Evolutionary conservation across 2,329 filamentous ascomycete species (phyloP).

Genomic region (Corinectria fuckeliana): DNA sequence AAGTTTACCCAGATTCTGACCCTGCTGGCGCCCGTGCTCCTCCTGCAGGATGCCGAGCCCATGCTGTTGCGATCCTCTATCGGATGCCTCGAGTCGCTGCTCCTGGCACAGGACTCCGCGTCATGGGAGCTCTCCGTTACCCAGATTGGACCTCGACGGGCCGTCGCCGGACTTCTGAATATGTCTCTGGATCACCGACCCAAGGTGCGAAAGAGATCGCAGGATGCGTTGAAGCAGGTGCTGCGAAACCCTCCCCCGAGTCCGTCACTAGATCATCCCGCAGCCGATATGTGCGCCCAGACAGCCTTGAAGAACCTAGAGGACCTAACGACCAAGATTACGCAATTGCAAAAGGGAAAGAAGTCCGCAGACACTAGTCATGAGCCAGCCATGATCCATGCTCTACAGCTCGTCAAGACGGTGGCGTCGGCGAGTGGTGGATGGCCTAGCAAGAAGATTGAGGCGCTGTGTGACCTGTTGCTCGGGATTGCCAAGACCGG

Average conservation of each 20-base stretch:
- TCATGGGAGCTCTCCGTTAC: slow-evolving; percentile 88
- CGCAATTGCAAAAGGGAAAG: slow-evolving; percentile 65
- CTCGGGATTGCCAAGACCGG: slow-evolving; percentile 87
- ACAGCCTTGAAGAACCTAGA: slow-evolving; percentile 82
- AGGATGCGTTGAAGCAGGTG: slow-evolving; percentile 85
- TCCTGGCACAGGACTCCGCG: slow-evolving; percentile 84
- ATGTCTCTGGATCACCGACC: slow-evolving; percentile 86
- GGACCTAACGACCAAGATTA: slow-evolving; percentile 71
- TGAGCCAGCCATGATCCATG: slow-evolving; percentile 88
- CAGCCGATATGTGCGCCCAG: slow-evolving; percentile 94
- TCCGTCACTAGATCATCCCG: slow-evolving; percentile 91
- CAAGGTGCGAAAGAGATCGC: slow-evolving; percentile 92
- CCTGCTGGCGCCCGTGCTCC: slow-evolving; percentile 82
- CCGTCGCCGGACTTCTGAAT: slow-evolving; percentile 83
- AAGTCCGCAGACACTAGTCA: slow-evolving; percentile 69
- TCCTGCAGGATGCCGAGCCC: slow-evolving; percentile 82
- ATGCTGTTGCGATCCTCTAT: slow-evolving; percentile 87
- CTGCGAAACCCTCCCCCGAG: slow-evolving; percentile 87
- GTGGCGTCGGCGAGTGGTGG: slow-evolving; percentile 86
- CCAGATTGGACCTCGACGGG: slow-evolving; percentile 84
- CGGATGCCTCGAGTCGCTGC: slow-evolving; percentile 89
- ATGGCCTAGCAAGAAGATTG: slow-evolving; percentile 97
- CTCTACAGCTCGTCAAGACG: slow-evolving; percentile 89
- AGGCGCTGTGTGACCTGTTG: slow-evolving; percentile 86
- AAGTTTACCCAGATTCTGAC: slow-evolving; percentile 95